Conservation (phyloP, 106 monocot genomes). For the Apostasia shenzhenica region DNA sequence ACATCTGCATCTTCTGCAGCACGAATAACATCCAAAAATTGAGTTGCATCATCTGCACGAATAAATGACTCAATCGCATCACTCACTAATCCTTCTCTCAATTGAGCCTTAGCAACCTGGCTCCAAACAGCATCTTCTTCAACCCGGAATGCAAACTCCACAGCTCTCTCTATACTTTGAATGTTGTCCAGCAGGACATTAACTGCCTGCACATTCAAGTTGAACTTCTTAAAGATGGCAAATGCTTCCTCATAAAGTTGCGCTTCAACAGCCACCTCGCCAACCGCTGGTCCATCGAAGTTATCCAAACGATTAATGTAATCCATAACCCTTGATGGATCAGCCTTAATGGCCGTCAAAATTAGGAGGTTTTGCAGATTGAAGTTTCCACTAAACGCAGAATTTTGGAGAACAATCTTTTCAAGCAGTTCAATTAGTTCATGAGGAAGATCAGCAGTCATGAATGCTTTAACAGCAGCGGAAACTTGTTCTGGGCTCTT, state of each 20-base stretch:
- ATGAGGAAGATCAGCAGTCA: constrained; percentile 88
- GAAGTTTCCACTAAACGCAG: constrained; percentile 89
- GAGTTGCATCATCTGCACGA: constrained; percentile 91
- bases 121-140: constrained; percentile 99
- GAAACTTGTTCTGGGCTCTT: constrained; percentile 91
- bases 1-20: constrained; percentile 87
- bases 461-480: constrained; percentile 82
- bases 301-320: constrained; percentile 94
- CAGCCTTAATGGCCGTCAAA: constrained; percentile 93
- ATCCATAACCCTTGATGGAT: constrained; percentile 96
- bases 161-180: constrained; percentile 82
- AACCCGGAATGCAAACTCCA: constrained; percentile 95
- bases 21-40: constrained; percentile 84
- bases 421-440: constrained; percentile 85
- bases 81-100: constrained; percentile 87
- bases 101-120: constrained; percentile 92
- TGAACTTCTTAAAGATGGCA: constrained; percentile 96
- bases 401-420: constrained; percentile 79
- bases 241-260: constrained; percentile 97
- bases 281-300: constrained; percentile 98
- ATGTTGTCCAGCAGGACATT: constrained; percentile 90
- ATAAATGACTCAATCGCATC: constrained; percentile 99
- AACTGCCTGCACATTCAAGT: constrained; percentile 93
- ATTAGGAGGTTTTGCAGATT: constrained; percentile 94
- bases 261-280: constrained; percentile 95